A percentile compares a stretch with the other conserved stretches of the same genome.
These are phyloP conservation scores for Elongisporangium anandrum DNA, from an alignment of 352 stramenopile genomes.

Conservation along the genomic window DNA sequence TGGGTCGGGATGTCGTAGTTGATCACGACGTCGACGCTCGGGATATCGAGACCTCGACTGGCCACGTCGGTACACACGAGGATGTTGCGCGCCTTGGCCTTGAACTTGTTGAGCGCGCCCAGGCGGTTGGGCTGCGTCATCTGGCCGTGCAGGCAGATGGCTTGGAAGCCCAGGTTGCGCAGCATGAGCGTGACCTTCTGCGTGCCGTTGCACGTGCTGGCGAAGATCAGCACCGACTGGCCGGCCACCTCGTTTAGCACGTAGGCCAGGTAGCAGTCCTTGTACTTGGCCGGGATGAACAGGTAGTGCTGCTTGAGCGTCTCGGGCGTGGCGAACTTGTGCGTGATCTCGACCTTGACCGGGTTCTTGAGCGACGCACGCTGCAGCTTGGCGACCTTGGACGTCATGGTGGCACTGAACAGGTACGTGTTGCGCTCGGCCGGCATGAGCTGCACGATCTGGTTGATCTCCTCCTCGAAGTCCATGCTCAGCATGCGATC, in stretches of 20 bases:
- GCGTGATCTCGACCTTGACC: conserved; percentile 96
- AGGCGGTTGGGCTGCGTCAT: conserved; percentile 98
- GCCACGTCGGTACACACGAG: conserved; percentile 89
- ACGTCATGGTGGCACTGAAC: conserved; percentile 99
- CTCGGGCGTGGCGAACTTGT: conserved; percentile 97
- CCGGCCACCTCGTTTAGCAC: conserved; percentile 97
- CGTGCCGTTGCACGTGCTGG: conserved; percentile 97
- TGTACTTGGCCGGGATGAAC: conserved; percentile 99
- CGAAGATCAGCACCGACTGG: conserved; percentile 98
- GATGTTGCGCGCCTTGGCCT: conserved; percentile 87
- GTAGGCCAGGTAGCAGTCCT: conserved; percentile 99
- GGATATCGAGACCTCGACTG: conserved; percentile 94
- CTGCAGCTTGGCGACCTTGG: conserved; percentile 98
- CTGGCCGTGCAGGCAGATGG: conserved; percentile 98
- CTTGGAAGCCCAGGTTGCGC: conserved; percentile 97
- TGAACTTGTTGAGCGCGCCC: conserved; percentile 98
- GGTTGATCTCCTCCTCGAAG: conserved; percentile 98
- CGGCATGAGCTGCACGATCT: conserved; percentile 97
- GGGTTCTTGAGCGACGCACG: conserved; percentile 95
- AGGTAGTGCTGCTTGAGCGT: conserved; percentile 98
- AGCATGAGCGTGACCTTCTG: conserved; percentile 96
- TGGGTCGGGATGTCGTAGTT: conserved; percentile 99
- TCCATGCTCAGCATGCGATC: conserved; percentile 97
- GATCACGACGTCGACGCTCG: conserved; percentile 96
- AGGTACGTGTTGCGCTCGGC: conserved; percentile 94